These are phyloP conservation scores for Saccharomycopsis synnaedendra DNA, from an alignment of 805 yeast genomes.

Conservation along the genomic window DNA sequence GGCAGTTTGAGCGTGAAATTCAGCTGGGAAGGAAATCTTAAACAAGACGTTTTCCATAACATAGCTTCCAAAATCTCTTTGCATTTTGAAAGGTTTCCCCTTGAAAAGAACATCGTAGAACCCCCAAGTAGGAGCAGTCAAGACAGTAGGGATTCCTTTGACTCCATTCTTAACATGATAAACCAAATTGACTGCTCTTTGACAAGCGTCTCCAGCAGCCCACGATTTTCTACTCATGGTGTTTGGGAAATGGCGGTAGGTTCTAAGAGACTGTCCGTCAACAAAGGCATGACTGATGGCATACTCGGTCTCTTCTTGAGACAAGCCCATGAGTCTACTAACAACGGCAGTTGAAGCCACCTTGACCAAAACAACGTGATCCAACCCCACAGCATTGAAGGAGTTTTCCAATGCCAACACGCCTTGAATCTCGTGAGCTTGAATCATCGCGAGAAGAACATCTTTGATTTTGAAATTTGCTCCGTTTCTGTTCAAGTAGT, in stretches of 20 bases:
- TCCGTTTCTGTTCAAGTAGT: conserved; percentile 39
- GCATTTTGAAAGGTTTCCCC: conserved; percentile 41
- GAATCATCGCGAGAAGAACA: conserved; percentile 44
- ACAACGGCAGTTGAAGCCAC: conserved; percentile 53
- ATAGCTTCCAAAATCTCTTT: conserved; percentile 41
- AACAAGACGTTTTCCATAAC: conserved; percentile 54
- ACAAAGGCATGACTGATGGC: conserved; percentile 51
- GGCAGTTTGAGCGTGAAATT: conserved; percentile 56
- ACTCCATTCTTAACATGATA: conserved; percentile 39
- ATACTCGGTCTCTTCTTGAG: conserved; percentile 39
- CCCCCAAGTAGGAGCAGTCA: conserved; percentile 52
- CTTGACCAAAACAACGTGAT: conserved; percentile 48
- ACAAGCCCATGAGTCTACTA: conserved; percentile 40
- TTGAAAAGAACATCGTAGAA: conserved; percentile 50
- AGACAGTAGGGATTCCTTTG: conserved; percentile 41
- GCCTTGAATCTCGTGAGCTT: conserved; percentile 57
- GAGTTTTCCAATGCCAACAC: conserved; percentile 48
- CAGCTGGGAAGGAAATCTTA: conserved; percentile 55
- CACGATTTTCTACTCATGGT: conserved; percentile 53
- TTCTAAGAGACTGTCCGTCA: conserved; percentile 48
- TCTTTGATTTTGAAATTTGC: conserved; percentile 35
- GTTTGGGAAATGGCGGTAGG: conserved; percentile 55
- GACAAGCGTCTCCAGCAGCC: conserved; percentile 58
- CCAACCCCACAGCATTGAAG: conserved; percentile 46
- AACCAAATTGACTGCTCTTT: conserved; percentile 47